Evolutionary conservation across 495 filamentous ascomycete genomes (phyloP), one percentile per base, ranked within the genome.

Genomic region (Lasiosphaeria miniovina): DNA sequence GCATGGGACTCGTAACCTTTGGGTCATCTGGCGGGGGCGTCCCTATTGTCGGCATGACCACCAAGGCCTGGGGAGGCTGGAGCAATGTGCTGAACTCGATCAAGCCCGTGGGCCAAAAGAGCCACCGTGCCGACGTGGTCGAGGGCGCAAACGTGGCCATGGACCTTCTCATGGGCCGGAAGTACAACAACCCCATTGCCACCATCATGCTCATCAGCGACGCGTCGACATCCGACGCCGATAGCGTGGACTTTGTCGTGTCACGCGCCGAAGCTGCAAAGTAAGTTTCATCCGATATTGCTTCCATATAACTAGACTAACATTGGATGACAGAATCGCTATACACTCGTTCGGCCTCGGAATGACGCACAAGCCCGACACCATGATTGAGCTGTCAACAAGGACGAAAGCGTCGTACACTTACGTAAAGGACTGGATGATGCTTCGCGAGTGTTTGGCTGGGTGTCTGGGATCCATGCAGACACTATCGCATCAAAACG

Each of bases 351-450:
- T 98, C 67, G 94, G 94, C 48, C 84, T 99, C 40, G 94, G 94
- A 33, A 83, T 96, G 74, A 97, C 94, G 0, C 94, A 99, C 75
- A 99, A 99, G 73, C 94, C 94, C 6, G 95, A 98, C 70, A 97
- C 92, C 0, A 95, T 99, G 90, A 96, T 99, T 53, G 94, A 98
- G 68, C 76, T 99, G 3, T 97, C 95, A 6, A 93, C 90, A 35
- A 84, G 93, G 54, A 99, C 94, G 6, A 99, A 98, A 75, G 94
- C 93, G 4, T 93, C 91, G 15, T 99, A 97, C 66, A 93, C 92
- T 5, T 99, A 98, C 67, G 93, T 98, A 66, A 98, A 98, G 73
- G 94, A 99, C 71, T 99, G 94, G 94, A 99, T 98, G 94, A 98
- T 97, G 93, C 82, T 99, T 36, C 87, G 94, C 17, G 94, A 99